These are phyloP conservation scores for Exophiala oligosperma DNA, from an alignment of 2,329 filamentous ascomycete species.

Conservation along the genomic window DNA sequence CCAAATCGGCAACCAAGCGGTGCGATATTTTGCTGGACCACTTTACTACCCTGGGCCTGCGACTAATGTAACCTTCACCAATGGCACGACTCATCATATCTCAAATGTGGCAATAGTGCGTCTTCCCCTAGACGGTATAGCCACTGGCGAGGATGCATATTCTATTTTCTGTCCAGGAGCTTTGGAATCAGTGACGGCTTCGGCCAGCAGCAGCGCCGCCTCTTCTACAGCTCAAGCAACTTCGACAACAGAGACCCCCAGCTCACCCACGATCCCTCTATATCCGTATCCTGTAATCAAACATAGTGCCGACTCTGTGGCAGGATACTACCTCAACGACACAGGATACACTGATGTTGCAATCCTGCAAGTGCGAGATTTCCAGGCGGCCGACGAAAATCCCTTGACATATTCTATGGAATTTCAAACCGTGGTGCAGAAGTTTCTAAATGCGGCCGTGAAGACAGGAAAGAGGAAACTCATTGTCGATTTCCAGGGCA, in stretches of 20 bases:
- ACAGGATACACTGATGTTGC: conserved; percentile 45
- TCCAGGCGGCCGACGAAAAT: conserved; percentile 30
- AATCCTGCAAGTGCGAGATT: conserved; percentile 47
- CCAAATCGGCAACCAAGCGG: conserved; percentile 1
- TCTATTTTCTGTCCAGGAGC: conserved; percentile 12
- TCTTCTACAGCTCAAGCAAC: conserved; percentile 3
- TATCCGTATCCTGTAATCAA: conserved; percentile 42
- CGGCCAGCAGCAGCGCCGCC: conserved; percentile 3
- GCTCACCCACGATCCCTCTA: conserved; percentile 21
- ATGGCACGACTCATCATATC: conserved; percentile 32
- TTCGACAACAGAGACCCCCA: conserved; percentile 4
- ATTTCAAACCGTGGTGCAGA: conserved; percentile 22
- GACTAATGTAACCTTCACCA: conserved; percentile 35
- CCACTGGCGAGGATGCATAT: conserved; percentile 33
- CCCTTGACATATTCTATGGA: conserved; percentile 14
- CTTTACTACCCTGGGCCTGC: conserved; percentile 30
- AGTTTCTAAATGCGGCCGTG: conserved; percentile 50
- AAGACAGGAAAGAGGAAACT: conserved; percentile 57
- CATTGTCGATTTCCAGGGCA: conserved; percentile 63
- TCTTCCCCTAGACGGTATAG: conserved; percentile 9
- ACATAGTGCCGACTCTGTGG: conserved; percentile 38
- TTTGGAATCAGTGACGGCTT: not conserved
- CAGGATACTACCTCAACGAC: conserved; percentile 48
- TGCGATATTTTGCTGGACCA: conserved; percentile 10
- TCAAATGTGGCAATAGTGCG: conserved; percentile 30